phyloP scores from a whole-genome alignment of 371 early-diverging fungal species.

The Mortierella sp. region DNA sequence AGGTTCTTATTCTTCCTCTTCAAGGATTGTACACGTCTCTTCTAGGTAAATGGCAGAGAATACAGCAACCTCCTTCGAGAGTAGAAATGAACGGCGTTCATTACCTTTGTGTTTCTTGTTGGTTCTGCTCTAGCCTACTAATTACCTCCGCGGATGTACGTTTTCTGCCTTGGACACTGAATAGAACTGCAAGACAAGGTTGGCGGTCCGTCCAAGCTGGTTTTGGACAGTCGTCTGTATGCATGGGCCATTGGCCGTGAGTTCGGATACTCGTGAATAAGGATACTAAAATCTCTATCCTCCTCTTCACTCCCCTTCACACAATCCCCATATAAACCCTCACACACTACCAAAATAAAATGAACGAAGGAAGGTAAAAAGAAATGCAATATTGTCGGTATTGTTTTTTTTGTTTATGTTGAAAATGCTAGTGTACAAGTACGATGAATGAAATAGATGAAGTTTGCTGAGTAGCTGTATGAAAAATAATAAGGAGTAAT shows the following conservation, averaged over 20 bases:
- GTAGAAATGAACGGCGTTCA: background rate
- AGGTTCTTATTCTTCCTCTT: constrained; percentile 62
- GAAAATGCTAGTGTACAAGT: constrained; percentile 25
- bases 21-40: constrained; percentile 53
- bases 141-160: no score
- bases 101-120: background rate
- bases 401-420: constrained; percentile 10
- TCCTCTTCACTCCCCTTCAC: background rate
- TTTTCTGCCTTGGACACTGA: background rate
- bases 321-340: no score
- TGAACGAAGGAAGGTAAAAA: background rate
- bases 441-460: constrained; percentile 14
- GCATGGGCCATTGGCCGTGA: constrained; percentile 52
- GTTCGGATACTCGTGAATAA: constrained; percentile 27
- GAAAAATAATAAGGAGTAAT: background rate
- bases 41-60: constrained; percentile 44
- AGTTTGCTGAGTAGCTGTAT: background rate
- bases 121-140: background rate
- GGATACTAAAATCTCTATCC: constrained; percentile 14
- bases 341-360: background rate
- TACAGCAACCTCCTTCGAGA: background rate
- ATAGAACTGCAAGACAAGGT: constrained; percentile 37
- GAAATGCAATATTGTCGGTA: constrained; percentile 9
- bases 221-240: constrained; percentile 48
- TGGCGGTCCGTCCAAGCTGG: constrained; percentile 42